Percentiles rank a stretch among this genome's conserved stretches.
These are phyloP conservation scores for Glycine latifolia DNA, from an alignment of 306 rosid species.

Conservation along the genomic window DNA sequence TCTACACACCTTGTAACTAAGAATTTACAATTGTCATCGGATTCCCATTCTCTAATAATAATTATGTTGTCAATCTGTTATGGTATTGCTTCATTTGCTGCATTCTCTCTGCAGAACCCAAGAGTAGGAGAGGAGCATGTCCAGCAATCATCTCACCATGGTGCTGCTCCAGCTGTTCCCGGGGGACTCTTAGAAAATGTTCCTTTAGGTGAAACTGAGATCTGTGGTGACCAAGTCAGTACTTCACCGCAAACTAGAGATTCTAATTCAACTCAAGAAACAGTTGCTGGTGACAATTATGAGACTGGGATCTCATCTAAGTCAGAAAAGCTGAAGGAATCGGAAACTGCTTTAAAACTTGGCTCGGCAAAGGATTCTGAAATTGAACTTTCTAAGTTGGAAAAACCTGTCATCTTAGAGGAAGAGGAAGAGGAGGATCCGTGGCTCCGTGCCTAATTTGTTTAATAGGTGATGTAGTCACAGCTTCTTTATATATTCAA, in stretches of 20 bases:
- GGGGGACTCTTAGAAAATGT: constrained; percentile 45
- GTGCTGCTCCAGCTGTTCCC: constrained; percentile 44
- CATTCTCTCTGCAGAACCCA: constrained; percentile 66
- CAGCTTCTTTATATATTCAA: constrained; percentile 13
- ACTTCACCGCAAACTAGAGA: no score
- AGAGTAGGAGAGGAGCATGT: constrained; percentile 73
- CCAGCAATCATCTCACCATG: constrained; percentile 59
- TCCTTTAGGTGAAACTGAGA: constrained; percentile 50
- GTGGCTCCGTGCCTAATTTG: constrained; percentile 74
- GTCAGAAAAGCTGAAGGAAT: no score
- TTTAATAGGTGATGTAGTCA: constrained; percentile 74
- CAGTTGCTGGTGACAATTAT: no score
- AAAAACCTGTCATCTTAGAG: constrained; percentile 51
- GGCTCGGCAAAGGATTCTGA: constrained; percentile 43
- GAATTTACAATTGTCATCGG: constrained; percentile 2
- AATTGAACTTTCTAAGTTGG: constrained; percentile 63
- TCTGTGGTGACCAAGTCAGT: no score
- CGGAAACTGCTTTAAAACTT: no score
- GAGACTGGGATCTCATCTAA: no score
- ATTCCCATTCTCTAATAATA: not conserved
- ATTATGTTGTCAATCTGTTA: not conserved
- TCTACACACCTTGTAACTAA: constrained; percentile 4
- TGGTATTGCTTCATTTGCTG: constrained; percentile 23
- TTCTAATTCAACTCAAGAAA: no score
- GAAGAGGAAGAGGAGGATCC: constrained; percentile 73